These are phyloP conservation scores for Nakaseomyces nivariensis DNA, from an alignment of 1,139 yeast species.

Conservation along the genomic window DNA sequence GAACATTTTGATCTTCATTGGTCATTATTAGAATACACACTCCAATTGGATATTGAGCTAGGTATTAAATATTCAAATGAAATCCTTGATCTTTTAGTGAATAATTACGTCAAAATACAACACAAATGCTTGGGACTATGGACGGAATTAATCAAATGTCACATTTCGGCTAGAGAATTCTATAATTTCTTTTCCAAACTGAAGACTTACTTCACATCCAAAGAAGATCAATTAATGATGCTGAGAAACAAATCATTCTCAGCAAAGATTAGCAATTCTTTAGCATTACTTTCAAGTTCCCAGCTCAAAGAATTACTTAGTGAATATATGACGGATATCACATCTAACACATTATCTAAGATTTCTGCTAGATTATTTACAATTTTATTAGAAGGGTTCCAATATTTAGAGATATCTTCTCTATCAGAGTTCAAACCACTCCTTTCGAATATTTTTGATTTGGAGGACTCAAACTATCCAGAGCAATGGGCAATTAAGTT, in stretches of 20 bases:
- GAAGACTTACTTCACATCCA: not conserved
- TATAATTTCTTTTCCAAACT: constrained; percentile 34
- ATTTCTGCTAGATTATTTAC: constrained; percentile 1
- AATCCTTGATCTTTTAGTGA: constrained; percentile 26
- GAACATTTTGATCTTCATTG: constrained; percentile 25
- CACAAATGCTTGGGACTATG: constrained; percentile 27
- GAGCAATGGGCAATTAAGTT: constrained; percentile 40
- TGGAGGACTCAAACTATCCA: constrained; percentile 10
- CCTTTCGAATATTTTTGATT: constrained; percentile 19
- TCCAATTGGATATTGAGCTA: constrained; percentile 43
- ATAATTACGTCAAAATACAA: constrained; percentile 14
- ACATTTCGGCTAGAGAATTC: constrained; percentile 51
- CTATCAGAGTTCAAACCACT: constrained; percentile 18
- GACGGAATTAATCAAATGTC: constrained; percentile 37
- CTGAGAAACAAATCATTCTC: not conserved
- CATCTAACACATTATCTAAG: not conserved
- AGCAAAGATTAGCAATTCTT: constrained; percentile 37
- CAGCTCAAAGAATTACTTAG: constrained; percentile 35
- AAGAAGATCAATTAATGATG: not conserved
- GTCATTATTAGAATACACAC: constrained; percentile 37
- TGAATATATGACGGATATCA: constrained; percentile 26
- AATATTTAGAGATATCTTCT: not conserved
- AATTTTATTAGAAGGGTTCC: not conserved
- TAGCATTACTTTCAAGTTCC: constrained; percentile 26
- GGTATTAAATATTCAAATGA: constrained; percentile 33